Evolutionary conservation across 768 basidiomycete genomes (phyloP).

Genomic region (Auricularia sp.): DNA sequence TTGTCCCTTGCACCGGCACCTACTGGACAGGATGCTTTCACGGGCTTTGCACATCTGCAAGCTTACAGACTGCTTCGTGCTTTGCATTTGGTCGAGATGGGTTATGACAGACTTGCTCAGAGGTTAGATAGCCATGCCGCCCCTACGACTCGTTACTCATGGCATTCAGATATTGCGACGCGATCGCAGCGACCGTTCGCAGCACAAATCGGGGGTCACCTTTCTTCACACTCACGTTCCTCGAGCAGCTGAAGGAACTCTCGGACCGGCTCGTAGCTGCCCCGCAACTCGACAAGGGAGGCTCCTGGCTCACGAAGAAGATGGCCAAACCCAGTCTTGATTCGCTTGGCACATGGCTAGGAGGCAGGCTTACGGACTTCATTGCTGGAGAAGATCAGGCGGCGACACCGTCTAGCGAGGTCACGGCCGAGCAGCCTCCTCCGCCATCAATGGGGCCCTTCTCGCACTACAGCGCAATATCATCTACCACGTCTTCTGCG

Average conservation of each 20-base stretch:
- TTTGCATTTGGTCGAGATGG: conserved; percentile 64
- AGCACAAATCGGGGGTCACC: conserved; percentile 44
- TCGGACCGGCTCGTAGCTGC: conserved; percentile 68
- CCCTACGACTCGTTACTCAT: no score
- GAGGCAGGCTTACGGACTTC: conserved; percentile 84
- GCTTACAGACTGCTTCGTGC: conserved; percentile 81
- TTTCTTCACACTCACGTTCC: conserved; percentile 53
- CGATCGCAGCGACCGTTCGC: conserved; percentile 52
- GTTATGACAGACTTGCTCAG: conserved; percentile 65
- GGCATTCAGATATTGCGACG: conserved; percentile 78
- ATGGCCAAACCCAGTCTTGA: conserved; percentile 86
- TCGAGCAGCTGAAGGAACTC: conserved; percentile 68
- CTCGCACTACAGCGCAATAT: conserved; percentile 86
- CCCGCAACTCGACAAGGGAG: conserved; percentile 62
- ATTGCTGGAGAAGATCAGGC: conserved; percentile 82
- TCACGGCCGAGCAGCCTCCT: conserved; percentile 8
- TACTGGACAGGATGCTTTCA: conserved; percentile 82
- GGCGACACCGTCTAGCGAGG: conserved; percentile 16
- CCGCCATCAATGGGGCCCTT: conserved; percentile 66
- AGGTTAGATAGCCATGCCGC: conserved; percentile 33
- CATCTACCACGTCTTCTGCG: conserved; percentile 65
- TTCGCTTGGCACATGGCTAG: conserved; percentile 84
- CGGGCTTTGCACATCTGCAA: conserved; percentile 77
- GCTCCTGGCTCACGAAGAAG: conserved; percentile 82
- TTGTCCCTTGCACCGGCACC: conserved; percentile 56